Evolutionary conservation across 2,329 filamentous ascomycete species (phyloP).

Genomic region (Fusarium clavum): DNA sequence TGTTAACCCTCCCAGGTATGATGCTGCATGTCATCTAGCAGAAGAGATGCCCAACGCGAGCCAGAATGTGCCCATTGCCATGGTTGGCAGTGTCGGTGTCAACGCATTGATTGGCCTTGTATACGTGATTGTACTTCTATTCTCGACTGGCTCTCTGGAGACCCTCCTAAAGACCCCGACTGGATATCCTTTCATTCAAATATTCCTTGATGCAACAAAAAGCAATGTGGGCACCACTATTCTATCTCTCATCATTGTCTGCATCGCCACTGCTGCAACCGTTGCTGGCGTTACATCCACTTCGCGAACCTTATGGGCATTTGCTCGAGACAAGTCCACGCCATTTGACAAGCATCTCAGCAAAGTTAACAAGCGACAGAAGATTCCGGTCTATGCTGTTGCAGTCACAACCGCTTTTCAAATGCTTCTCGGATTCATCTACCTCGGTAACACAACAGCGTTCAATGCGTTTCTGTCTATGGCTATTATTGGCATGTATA

Average conservation of each 20-base stretch:
- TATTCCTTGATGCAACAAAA: constrained; percentile 50
- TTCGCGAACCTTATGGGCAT: constrained; percentile 54
- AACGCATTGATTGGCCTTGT: constrained; percentile 60
- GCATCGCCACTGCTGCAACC: constrained; percentile 47
- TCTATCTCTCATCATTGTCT: constrained; percentile 46
- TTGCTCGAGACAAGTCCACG: constrained; percentile 53
- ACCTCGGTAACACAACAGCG: constrained; percentile 56
- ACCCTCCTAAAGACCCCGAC: constrained; percentile 54
- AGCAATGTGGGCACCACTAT: constrained; percentile 44
- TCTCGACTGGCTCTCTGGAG: constrained; percentile 54
- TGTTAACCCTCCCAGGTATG: constrained; percentile 42
- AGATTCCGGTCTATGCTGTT: constrained; percentile 52
- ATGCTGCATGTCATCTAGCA: constrained; percentile 51
- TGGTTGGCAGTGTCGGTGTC: constrained; percentile 51
- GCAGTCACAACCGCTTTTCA: constrained; percentile 44
- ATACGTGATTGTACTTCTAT: constrained; percentile 58
- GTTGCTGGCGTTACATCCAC: constrained; percentile 52
- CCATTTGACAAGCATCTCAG: constrained; percentile 53
- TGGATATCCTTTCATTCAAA: constrained; percentile 58
- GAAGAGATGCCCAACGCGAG: constrained; percentile 51
- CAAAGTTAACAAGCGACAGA: constrained; percentile 45
- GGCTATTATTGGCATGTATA: constrained; percentile 57
- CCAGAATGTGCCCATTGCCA: constrained; percentile 51
- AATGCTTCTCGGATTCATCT: constrained; percentile 53
- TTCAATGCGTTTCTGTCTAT: constrained; percentile 57